Percentiles rank a stretch among this genome's conserved stretches.
Evolutionary conservation across 1,139 yeast species (phyloP).

Genomic region (Zygosaccharomyces sapae): DNA sequence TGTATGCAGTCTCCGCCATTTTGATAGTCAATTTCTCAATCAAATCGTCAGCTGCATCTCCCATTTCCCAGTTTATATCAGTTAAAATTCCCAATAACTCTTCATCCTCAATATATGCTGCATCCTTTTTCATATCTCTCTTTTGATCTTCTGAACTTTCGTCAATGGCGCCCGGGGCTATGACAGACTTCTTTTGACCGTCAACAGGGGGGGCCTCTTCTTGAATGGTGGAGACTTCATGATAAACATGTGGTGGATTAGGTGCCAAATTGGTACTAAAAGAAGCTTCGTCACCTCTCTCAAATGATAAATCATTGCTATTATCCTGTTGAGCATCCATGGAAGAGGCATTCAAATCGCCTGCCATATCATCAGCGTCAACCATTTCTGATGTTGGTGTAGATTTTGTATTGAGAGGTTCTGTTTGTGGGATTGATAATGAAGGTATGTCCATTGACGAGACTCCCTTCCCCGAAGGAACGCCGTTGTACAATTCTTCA

Average conservation of each 20-base stretch:
- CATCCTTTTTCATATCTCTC: slow-evolving; percentile 2
- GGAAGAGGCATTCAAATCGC: slow-evolving; percentile 3
- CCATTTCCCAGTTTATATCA: slow-evolving; percentile 68
- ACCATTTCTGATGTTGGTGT: slow-evolving; percentile 1
- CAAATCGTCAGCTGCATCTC: slow-evolving; percentile 57
- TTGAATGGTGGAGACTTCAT: slow-evolving; percentile 33
- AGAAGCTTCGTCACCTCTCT: slow-evolving; percentile 32
- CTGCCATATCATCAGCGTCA: slow-evolving; percentile 5
- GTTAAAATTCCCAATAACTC: slow-evolving; percentile 50
- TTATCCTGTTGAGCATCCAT: slow-evolving; percentile 12
- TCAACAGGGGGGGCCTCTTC: slow-evolving; percentile 20
- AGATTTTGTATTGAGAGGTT: neutral
- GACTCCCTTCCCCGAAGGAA: neutral
- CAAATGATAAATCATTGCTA: slow-evolving; percentile 28
- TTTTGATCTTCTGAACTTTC: neutral
- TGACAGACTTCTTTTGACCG: slow-evolving; percentile 3
- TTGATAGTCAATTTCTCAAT: slow-evolving; percentile 55
- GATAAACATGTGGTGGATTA: slow-evolving; percentile 25
- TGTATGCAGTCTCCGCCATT: slow-evolving; percentile 47
- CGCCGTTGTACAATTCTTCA: neutral
- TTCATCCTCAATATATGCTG: slow-evolving; percentile 25
- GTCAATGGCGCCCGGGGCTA: slow-evolving; percentile 2
- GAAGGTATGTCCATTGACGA: neutral
- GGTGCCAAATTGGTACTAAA: slow-evolving; percentile 24
- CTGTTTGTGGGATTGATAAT: slow-evolving; percentile 3